Evolutionary conservation across 768 basidiomycete species (phyloP).

Genomic region (Panaeolus papilionaceus): DNA sequence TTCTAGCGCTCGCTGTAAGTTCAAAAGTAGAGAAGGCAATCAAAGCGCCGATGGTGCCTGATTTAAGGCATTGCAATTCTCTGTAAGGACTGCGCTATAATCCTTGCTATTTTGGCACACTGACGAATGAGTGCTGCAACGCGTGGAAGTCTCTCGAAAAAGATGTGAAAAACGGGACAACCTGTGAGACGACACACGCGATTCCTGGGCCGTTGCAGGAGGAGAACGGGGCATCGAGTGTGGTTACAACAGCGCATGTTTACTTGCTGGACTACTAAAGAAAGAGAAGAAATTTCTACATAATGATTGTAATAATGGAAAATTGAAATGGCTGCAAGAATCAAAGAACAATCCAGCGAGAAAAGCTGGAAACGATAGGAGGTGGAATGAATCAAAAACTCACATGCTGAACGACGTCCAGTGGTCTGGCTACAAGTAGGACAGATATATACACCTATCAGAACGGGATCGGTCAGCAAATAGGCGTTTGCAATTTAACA

Average conservation of each 20-base stretch:
- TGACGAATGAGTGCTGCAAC: not conserved
- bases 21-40: not conserved
- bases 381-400: slow-evolving; percentile 49
- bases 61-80: slow-evolving; percentile 8
- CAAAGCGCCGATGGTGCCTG: not conserved
- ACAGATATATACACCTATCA: slow-evolving; percentile 63
- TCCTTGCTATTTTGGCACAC: slow-evolving; percentile 11
- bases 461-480: slow-evolving; percentile 23
- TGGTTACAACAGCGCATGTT: slow-evolving; percentile 14
- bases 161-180: slow-evolving; percentile 4
- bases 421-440: slow-evolving; percentile 62
- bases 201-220: not conserved
- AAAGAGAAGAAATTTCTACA: slow-evolving; percentile 19
- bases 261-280: slow-evolving; percentile 16
- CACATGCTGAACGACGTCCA: slow-evolving; percentile 75
- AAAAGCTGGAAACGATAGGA: slow-evolving; percentile 18
- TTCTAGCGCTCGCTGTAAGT: slow-evolving; percentile 11
- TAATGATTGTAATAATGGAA: slow-evolving; percentile 14
- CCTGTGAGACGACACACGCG: slow-evolving; percentile 8
- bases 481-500: slow-evolving; percentile 6
- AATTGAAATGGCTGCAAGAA: slow-evolving; percentile 14
- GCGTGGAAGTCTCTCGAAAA: slow-evolving; percentile 1
- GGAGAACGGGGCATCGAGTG: slow-evolving; percentile 7
- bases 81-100: slow-evolving; percentile 8
- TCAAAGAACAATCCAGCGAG: slow-evolving; percentile 2